Base-by-base conservation (phyloP, 768 basidiomycete species). In the Mycena galericulata region DNA sequence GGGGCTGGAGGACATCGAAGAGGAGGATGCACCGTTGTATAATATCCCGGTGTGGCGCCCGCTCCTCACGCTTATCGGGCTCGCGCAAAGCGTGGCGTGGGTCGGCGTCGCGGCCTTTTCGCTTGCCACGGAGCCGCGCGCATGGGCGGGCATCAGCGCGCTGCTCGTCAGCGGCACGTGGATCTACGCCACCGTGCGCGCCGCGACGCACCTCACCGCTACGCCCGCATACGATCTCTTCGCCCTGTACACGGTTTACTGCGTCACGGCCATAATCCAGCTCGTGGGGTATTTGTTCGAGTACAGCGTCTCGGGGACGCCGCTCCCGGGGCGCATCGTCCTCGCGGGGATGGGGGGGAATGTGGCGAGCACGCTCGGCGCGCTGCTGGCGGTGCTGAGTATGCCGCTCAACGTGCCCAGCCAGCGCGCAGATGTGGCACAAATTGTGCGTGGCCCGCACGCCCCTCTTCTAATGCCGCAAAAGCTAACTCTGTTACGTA, bases 201-300 rank as follows among this genome's bases (percentile, higher is more conserved):
- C 90, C 0, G 79, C 89, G 10, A 73, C 84, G 22, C 80, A 80
- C 45, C 87, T 89, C 0, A 79, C 81, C 14, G 77, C 86, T 0
- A 94, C 91, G 0, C 83, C 86, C 0, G 90, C 90, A 14, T 85
- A 80, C 69, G 92, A 91, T 72, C 78, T 94, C 17, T 88, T 94
- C 76, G 72, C 78, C 2, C 76, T 95, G 1, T 93, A 89, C 72
- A 24, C 83, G 12, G 64, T 83, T 2, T 84, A 90, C 40, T 72
- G 92, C 24, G 67, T 78, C 18, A 78, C 81, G 26, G 85, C 79
- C 0, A 61, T 84, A 0, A 57, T 93, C 1, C 80, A 86, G 14
- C 72, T 92, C 29, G 87, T 86, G 9, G 88, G 88, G 2, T 66
- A 81, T 17, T 18, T 88, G 1, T 93, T 87, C 73, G 86, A 89